Evolutionary conservation across 1,139 yeast species (phyloP).

Genomic region (Lizanozyma gosingica): DNA sequence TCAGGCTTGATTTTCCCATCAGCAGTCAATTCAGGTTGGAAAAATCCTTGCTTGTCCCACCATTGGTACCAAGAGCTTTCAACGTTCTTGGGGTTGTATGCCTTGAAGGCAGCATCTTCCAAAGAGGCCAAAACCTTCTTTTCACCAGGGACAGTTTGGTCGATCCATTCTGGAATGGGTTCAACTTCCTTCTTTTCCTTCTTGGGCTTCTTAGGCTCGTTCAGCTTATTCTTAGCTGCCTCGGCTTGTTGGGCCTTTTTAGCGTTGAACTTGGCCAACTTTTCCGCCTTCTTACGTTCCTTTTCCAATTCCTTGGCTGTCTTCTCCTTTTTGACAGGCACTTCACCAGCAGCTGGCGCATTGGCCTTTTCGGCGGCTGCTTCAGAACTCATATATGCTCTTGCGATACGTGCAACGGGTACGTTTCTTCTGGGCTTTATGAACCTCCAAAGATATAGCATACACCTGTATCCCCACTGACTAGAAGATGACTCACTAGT

Average conservation of each 20-base stretch:
- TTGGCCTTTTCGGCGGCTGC: neutral
- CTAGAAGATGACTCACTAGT: neutral
- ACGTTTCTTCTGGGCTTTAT: neutral
- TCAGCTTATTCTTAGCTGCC: constrained; percentile 25
- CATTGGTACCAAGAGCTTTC: constrained; percentile 97
- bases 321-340: constrained; percentile 29
- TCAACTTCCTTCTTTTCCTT: constrained; percentile 63
- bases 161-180: constrained; percentile 74
- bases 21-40: constrained; percentile 74
- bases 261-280: constrained; percentile 88
- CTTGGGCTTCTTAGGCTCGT: constrained; percentile 53
- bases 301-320: constrained; percentile 79
- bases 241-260: constrained; percentile 76
- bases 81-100: constrained; percentile 85
- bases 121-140: constrained; percentile 78
- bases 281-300: constrained; percentile 95
- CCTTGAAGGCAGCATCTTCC: constrained; percentile 89
- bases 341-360: constrained; percentile 10
- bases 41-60: constrained; percentile 89
- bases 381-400: neutral
- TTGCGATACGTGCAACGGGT: neutral
- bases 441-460: neutral
- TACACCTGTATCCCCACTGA: no score
- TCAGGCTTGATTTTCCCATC: constrained; percentile 73
- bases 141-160: constrained; percentile 78